A percentile compares a stretch with the other conserved stretches of the same genome.
Conservation (phyloP, 257 asterid genomes). For the Paraleonurus japonicus region DNA sequence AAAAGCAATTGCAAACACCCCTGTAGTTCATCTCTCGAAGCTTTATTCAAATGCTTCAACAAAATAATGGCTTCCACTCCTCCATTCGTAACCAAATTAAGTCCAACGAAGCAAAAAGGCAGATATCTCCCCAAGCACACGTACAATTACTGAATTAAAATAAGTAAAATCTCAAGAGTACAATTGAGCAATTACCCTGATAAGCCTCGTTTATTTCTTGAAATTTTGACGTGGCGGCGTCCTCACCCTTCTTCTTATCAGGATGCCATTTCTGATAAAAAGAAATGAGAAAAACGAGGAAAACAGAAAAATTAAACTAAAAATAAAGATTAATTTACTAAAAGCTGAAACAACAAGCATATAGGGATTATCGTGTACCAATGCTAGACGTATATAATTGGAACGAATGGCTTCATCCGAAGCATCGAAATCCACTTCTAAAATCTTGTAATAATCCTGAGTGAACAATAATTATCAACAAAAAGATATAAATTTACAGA, state of each 20-base stretch:
- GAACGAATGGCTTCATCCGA: conserved; percentile 85
- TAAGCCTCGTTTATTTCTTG: conserved; percentile 95
- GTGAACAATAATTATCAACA: background rate
- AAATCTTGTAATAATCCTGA: conserved; percentile 79
- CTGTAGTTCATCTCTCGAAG: background rate
- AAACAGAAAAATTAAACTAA: background rate
- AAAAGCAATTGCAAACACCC: background rate
- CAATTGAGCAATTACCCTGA: conserved; percentile 49
- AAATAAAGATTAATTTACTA: background rate
- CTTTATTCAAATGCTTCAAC: background rate
- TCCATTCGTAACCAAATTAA: background rate
- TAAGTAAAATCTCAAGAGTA: background rate
- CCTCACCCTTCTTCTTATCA: conserved; percentile 77
- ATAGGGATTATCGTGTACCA: conserved; percentile 47
- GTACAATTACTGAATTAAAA: background rate
- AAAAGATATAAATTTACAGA: background rate
- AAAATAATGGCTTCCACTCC: background rate
- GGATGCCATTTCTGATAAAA: conserved; percentile 88
- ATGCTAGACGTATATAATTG: conserved; percentile 82
- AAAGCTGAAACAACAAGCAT: background rate
- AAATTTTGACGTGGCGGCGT: conserved; percentile 63
- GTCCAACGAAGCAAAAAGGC: background rate
- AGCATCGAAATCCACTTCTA: conserved; percentile 91
- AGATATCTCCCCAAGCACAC: background rate
- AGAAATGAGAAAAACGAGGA: background rate